Percentiles rank a stretch among this genome's conserved stretches.
Conservation (phyloP, 306 rosid genomes). For the Fagus crenata region DNA sequence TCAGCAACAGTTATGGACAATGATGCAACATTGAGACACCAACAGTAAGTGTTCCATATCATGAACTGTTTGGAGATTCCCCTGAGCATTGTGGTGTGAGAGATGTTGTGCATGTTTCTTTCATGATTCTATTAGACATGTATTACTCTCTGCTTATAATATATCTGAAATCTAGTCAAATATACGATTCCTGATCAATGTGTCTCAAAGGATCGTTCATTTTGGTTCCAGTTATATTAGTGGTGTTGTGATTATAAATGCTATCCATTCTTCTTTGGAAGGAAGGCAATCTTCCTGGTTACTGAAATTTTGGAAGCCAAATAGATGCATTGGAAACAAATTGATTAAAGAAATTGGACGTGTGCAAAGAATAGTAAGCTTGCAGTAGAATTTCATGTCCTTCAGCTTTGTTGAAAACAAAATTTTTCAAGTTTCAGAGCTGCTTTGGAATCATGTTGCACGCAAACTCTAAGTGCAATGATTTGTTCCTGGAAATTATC, state of each 20-base stretch:
- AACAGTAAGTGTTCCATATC: conserved; percentile 75
- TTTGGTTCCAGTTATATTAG: background rate
- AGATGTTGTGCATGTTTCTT: conserved; percentile 15
- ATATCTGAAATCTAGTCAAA: background rate
- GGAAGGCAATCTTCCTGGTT: background rate
- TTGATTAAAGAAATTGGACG: background rate
- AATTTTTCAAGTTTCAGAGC: conserved; percentile 13
- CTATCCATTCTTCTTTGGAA: background rate
- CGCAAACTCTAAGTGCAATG: background rate
- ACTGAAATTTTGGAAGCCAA: conserved; percentile 1
- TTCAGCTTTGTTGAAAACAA: conserved; percentile 5
- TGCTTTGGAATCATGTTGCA: background rate
- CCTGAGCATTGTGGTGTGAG: conserved; percentile 5
- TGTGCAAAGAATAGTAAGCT: background rate
- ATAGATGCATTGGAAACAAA: background rate
- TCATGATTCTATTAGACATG: conserved; percentile 20
- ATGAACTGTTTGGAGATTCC: background rate
- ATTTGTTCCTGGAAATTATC: background rate
- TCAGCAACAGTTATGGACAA: conserved; percentile 73
- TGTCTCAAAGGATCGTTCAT: background rate
- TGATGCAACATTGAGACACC: conserved; percentile 76
- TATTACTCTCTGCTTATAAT: background rate
- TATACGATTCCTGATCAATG: background rate
- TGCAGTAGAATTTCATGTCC: background rate
- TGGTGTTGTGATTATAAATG: background rate